Percentiles rank a stretch among this genome's conserved stretches.
These are phyloP conservation scores for Echinosophora koreensis DNA, from an alignment of 306 rosid genomes.

Conservation along the genomic window DNA sequence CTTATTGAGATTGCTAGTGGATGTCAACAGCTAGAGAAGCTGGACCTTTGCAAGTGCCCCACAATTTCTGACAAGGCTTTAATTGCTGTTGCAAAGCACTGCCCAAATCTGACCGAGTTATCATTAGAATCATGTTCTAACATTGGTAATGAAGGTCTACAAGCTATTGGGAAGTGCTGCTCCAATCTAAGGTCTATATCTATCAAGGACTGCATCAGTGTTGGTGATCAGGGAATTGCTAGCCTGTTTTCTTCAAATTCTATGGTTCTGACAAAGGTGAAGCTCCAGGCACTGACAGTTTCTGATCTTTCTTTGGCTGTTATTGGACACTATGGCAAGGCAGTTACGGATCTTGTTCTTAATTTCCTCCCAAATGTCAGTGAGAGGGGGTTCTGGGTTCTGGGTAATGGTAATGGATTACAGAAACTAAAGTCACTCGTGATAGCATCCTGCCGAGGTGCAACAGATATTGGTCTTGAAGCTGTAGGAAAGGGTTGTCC, in stretches of 20 bases:
- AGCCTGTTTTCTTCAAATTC: slow-evolving; percentile 70
- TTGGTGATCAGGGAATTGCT: slow-evolving; percentile 87
- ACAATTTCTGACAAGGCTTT: slow-evolving; percentile 76
- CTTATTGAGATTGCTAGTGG: slow-evolving; percentile 80
- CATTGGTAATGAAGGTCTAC: slow-evolving; percentile 80
- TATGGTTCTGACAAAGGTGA: slow-evolving; percentile 71
- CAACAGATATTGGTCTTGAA: slow-evolving; percentile 80
- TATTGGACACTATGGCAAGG: slow-evolving; percentile 87
- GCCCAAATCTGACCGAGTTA: slow-evolving; percentile 76
- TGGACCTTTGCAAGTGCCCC: slow-evolving; percentile 84
- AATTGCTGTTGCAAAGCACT: slow-evolving; percentile 72
- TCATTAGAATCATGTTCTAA: slow-evolving; percentile 77
- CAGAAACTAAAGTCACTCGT: slow-evolving; percentile 85
- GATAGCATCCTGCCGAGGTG: slow-evolving; percentile 82
- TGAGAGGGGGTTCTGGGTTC: slow-evolving; percentile 94
- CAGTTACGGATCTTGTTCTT: slow-evolving; percentile 80
- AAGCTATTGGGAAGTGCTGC: slow-evolving; percentile 81
- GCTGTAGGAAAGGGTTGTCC: slow-evolving; percentile 93
- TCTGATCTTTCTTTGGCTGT: slow-evolving; percentile 91
- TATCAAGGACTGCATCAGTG: slow-evolving; percentile 70
- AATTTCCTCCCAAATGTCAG: slow-evolving; percentile 70
- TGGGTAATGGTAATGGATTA: slow-evolving; percentile 89
- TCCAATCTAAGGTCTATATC: slow-evolving; percentile 69
- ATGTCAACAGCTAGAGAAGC: slow-evolving; percentile 84
- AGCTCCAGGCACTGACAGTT: slow-evolving; percentile 80